Conservation (phyloP, 768 basidiomycete genomes). For the Pilatotrama ljubarskyi region DNA sequence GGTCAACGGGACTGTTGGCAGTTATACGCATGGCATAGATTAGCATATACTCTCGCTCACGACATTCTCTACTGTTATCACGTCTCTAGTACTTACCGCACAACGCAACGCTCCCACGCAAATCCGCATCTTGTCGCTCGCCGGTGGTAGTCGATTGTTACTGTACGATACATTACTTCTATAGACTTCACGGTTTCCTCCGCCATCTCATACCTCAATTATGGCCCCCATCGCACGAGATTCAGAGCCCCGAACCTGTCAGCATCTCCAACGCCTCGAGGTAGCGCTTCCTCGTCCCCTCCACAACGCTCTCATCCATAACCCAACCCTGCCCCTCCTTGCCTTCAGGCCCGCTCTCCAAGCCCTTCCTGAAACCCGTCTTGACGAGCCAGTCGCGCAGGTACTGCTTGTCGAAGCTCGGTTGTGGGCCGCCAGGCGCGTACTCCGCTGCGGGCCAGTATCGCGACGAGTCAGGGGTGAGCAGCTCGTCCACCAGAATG, state of each 20-base stretch:
- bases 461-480: conserved; percentile 95
- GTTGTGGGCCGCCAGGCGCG: conserved; percentile 70
- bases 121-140: background rate
- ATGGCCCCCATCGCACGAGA: background rate
- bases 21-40: no score
- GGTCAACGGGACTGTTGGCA: no score
- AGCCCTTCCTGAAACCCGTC: conserved; percentile 71
- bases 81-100: background rate
- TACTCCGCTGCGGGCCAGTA: conserved; percentile 90
- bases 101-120: background rate
- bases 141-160: background rate
- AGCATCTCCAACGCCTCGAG: conserved; percentile 70
- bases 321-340: conserved; percentile 73
- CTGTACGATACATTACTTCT: conserved; percentile 7
- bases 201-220: background rate
- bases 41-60: no score
- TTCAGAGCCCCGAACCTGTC: conserved; percentile 14
- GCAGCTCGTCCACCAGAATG: conserved; percentile 92
- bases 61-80: no score
- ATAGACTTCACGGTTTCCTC: background rate
- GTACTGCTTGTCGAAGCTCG: conserved; percentile 97
- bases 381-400: conserved; percentile 85
- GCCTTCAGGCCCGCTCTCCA: conserved; percentile 73
- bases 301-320: conserved; percentile 73
- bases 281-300: conserved; percentile 78